Conservation (phyloP, 768 basidiomycete genomes). For the Lactarius pseudohatsudake region DNA sequence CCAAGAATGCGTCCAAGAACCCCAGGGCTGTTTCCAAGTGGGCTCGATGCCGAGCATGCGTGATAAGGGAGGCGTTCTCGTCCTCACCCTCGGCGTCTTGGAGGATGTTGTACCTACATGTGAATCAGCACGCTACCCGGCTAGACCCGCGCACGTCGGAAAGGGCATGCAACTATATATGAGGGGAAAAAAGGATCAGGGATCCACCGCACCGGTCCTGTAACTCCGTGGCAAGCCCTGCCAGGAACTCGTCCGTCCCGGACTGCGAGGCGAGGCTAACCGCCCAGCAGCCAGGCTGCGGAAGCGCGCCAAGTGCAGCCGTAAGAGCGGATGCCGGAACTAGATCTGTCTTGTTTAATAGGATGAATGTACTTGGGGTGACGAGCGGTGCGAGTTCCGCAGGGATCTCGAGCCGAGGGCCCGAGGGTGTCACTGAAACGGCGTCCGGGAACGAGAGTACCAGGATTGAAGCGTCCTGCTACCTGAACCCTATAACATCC, state of each 20-base stretch:
- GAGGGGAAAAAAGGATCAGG: neutral
- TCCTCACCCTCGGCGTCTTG: constrained; percentile 30
- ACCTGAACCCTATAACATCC: constrained; percentile 50
- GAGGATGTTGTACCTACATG: constrained; percentile 25
- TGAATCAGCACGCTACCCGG: neutral
- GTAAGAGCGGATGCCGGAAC: constrained; percentile 28
- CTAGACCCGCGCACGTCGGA: constrained; percentile 6
- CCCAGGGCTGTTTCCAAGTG: constrained; percentile 66
- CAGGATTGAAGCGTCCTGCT: constrained; percentile 77
- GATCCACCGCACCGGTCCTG: constrained; percentile 44
- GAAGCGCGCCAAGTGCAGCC: constrained; percentile 3
- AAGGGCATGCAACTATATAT: neutral
- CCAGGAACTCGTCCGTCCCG: constrained; percentile 59
- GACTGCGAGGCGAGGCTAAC: constrained; percentile 60
- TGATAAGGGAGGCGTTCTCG: constrained; percentile 60
- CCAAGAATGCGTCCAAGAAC: constrained; percentile 63
- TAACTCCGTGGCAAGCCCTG: constrained; percentile 53
- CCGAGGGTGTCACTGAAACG: constrained; percentile 15
- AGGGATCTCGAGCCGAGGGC: constrained; percentile 40
- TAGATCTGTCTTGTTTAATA: constrained; percentile 81
- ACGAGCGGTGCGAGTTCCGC: constrained; percentile 50
- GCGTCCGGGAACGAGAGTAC: constrained; percentile 69
- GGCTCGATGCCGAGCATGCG: constrained; percentile 74
- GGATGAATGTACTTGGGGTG: constrained; percentile 57
- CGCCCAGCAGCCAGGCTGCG: constrained; percentile 44